Conservation (phyloP, 306 rosid genomes). For the Pterocarpus macrocarpus region DNA sequence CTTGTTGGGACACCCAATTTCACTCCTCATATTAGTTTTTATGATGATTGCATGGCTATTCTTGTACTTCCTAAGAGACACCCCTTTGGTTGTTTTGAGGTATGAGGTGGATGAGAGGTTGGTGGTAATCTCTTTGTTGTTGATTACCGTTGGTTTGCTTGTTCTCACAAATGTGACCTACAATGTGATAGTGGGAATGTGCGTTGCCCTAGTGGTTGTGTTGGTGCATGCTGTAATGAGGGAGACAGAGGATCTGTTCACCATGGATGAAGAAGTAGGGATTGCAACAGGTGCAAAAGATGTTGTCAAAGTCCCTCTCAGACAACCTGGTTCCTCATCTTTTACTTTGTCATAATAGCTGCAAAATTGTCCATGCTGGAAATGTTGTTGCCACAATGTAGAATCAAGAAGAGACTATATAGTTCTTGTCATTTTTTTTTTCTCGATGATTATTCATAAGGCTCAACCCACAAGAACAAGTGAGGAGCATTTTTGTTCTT, state of each 20-base stretch:
- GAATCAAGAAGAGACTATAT: neutral
- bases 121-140: constrained; percentile 48
- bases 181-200: constrained; percentile 54
- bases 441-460: too few relatives aligned
- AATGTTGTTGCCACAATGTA: neutral
- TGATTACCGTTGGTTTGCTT: constrained; percentile 55
- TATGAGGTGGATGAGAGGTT: constrained; percentile 52
- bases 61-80: constrained; percentile 62
- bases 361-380: neutral
- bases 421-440: neutral
- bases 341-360: constrained; percentile 48
- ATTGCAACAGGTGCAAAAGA: constrained; percentile 40
- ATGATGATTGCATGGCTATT: constrained; percentile 62
- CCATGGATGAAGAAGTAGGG: constrained; percentile 57
- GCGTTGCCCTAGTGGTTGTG: constrained; percentile 47
- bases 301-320: constrained; percentile 62
- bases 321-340: constrained; percentile 74
- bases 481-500: neutral
- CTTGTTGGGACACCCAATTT: constrained; percentile 66
- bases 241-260: constrained; percentile 63
- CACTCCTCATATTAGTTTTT: constrained; percentile 52
- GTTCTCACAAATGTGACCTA: constrained; percentile 55
- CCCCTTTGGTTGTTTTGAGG: constrained; percentile 55
- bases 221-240: constrained; percentile 62
- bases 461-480: too few relatives aligned